phyloP scores from a whole-genome alignment of 1,284 basidiomycete genomes.

The Cutaneotrichosporon sp. region DNA sequence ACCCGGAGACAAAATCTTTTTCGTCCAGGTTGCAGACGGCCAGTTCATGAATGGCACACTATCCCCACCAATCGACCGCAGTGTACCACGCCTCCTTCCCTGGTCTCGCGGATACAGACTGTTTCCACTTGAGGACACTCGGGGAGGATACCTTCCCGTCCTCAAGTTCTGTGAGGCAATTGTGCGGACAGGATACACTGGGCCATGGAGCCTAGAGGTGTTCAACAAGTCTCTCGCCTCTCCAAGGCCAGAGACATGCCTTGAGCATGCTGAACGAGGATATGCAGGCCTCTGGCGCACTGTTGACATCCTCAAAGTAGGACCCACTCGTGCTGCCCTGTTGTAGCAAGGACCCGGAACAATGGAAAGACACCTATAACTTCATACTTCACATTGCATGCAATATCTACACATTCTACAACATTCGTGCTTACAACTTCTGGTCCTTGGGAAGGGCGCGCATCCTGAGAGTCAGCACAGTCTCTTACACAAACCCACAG shows the following conservation, averaged over 20 bases:
- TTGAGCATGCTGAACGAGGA: not conserved
- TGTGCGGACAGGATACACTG: conserved; percentile 4
- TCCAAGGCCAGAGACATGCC: not conserved
- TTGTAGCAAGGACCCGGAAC: not conserved
- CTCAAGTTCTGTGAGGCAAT: conserved; percentile 9
- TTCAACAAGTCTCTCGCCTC: conserved; percentile 13
- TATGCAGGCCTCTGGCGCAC: not conserved
- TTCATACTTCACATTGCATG: conserved; percentile 1
- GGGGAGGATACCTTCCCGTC: conserved; percentile 15
- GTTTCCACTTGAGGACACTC: conserved; percentile 9
- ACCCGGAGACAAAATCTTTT: conserved; percentile 7
- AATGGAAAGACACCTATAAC: too few relatives aligned
- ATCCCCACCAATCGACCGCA: not conserved
- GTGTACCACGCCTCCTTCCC: not conserved
- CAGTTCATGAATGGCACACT: conserved; percentile 6
- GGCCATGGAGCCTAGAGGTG: conserved; percentile 14
- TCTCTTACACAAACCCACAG: conserved; percentile 27
- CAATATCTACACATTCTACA: not conserved
- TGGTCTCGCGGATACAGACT: conserved; percentile 10
- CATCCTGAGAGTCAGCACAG: conserved; percentile 5
- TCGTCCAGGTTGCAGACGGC: conserved; percentile 14
- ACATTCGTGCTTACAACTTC: conserved; percentile 8
- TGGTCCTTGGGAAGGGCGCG: conserved; percentile 19
- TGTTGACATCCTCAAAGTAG: not conserved
- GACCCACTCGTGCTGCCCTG: not conserved